Base-by-base conservation (phyloP, 176 grass and related monocot genomes). In the Phoenix dactylifera region DNA sequence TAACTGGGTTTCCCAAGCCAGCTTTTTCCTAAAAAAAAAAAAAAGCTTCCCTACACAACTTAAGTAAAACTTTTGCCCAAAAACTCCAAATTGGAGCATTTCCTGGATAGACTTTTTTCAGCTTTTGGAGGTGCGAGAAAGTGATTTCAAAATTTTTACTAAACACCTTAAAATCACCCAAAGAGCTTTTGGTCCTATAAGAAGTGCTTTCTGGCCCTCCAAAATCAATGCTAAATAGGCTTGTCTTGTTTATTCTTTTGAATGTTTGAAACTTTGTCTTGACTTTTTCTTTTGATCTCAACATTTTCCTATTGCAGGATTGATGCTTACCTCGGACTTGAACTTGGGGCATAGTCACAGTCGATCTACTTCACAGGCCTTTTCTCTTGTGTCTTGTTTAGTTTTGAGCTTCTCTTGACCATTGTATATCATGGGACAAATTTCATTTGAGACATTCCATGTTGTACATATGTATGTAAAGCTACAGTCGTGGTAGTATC, bases 381-480 rank as follows among this genome's bases (percentile, higher is more conserved):
- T 72, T 77, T 77, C 75, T 72, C 55, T 59, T 65, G 58, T 71
- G 63, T 82, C 65, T 51, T 77, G 28, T 73, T 73, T 73, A 73
- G 49, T 74, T 82, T 82, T 82, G 67, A 72, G 60, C 55, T 72
- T 82, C 73, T 72, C 49, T 77, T 71, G 59, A 71, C 62, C 25
- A 62, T 72, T 71, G 68, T 82, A 62, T 77, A 82, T 72, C 69
- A 75, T 62, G 57, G 58, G 54, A 67, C 26, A 76, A 71, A 60
- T 55, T 75, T 68, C 44, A 54, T 60, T 54, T 77, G 51, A 63
- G 55, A 54, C 57, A 72, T 89, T 92, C 69, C 58, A 83, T 52
- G 61, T 70, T 82, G 86, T 86, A 87, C 86, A 70, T 71, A 88
- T 89, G 72, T 80, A 83, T 93, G 88, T 98, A 91, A 78, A 79